A percentile compares a stretch with the other conserved stretches of the same genome.
Conservation (phyloP, 495 filamentous ascomycete species). For the Penicillium argentinense region DNA sequence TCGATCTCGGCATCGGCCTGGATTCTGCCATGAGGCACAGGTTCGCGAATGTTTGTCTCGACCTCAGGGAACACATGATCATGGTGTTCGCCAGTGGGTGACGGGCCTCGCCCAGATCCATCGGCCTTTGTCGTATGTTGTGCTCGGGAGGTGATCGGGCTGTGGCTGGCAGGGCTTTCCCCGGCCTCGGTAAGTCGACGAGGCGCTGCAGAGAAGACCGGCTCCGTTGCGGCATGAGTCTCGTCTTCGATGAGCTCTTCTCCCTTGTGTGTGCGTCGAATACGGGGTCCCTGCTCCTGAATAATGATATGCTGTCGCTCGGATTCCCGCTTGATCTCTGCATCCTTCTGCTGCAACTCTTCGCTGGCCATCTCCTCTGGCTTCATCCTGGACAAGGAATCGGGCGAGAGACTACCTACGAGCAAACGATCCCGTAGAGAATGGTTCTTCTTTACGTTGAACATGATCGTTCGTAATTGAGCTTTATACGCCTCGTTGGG, state of each 20-base stretch:
- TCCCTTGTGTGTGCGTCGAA: slow-evolving; percentile 91
- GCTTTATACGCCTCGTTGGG: slow-evolving; percentile 52
- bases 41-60: slow-evolving; percentile 40
- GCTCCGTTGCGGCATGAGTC: slow-evolving; percentile 43
- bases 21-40: slow-evolving; percentile 40
- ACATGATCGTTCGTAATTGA: slow-evolving; percentile 64
- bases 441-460: slow-evolving; percentile 84
- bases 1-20: slow-evolving; percentile 89
- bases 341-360: slow-evolving; percentile 77
- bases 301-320: slow-evolving; percentile 87
- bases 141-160: slow-evolving; percentile 31
- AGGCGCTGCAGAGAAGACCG: slow-evolving; percentile 46
- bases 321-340: slow-evolving; percentile 70
- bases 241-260: slow-evolving; percentile 85
- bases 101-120: slow-evolving; percentile 26
- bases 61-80: slow-evolving; percentile 49
- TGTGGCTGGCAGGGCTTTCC: slow-evolving; percentile 34
- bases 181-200: slow-evolving; percentile 44
- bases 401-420: slow-evolving; percentile 63
- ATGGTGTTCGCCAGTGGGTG: slow-evolving; percentile 36
- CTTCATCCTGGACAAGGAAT: slow-evolving; percentile 77
- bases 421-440: slow-evolving; percentile 76
- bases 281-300: slow-evolving; percentile 77
- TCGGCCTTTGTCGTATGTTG: slow-evolving; percentile 26
- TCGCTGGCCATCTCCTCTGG: slow-evolving; percentile 87